Evolutionary conservation across 78 protist species (phyloP).

Genomic region (Dictyostelium discoideum): dicty_2.7 NC_007089.4:2478001-2478500

Average conservation of each 20-base stretch:
- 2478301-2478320: slow-evolving; percentile 34
- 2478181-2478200: slow-evolving; percentile 13
- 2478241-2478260: neutral
- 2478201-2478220: neutral
- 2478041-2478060: slow-evolving; percentile 80
- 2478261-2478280: slow-evolving; percentile 25
- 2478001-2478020: slow-evolving; percentile 35
- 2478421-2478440: slow-evolving; percentile 87
- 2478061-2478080: slow-evolving; percentile 70
- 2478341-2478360: slow-evolving; percentile 62
- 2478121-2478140: slow-evolving; percentile 19
- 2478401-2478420: slow-evolving; percentile 87
- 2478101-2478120: slow-evolving; percentile 22
- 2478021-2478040: slow-evolving; percentile 62
- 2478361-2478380: slow-evolving; percentile 31
- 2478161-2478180: slow-evolving; percentile 52
- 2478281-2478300: slow-evolving; percentile 1
- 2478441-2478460: slow-evolving; percentile 87
- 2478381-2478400: slow-evolving; percentile 68
- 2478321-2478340: slow-evolving; percentile 67
- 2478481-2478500: slow-evolving; percentile 86
- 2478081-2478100: slow-evolving; percentile 41
- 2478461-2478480: slow-evolving; percentile 85
- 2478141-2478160: slow-evolving; percentile 78
- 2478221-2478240: slow-evolving; percentile 44